A percentile compares a stretch with the other conserved stretches of the same genome.
These are phyloP conservation scores for Glycine soja DNA, from an alignment of 306 rosid genomes.

Conservation along the genomic window DNA sequence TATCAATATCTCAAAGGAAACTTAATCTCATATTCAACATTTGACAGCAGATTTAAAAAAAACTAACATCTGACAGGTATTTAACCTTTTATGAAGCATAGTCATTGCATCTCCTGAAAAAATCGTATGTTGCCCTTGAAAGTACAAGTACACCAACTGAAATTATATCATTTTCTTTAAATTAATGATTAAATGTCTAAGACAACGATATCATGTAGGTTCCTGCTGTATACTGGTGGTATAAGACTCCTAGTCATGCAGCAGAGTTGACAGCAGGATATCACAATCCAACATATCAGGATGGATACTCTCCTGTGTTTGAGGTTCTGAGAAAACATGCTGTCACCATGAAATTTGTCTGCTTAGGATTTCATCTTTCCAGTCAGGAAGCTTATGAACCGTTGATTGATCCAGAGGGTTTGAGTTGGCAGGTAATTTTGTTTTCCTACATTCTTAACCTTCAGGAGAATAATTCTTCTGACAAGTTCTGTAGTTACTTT, in stretches of 20 bases:
- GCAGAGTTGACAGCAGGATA: slow-evolving; percentile 97
- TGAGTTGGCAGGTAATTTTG: slow-evolving; percentile 88
- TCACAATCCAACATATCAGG: slow-evolving; percentile 89
- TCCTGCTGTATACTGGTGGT: slow-evolving; percentile 97
- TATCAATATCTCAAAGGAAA: too few species aligned
- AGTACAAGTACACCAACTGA: slow-evolving; percentile 27
- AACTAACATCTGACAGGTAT: too few species aligned
- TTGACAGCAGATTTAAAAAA: too few species aligned
- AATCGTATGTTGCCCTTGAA: neutral
- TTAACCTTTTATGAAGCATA: slow-evolving; percentile 8
- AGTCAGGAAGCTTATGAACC: slow-evolving; percentile 74
- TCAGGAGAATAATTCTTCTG: slow-evolving; percentile 23
- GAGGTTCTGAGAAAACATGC: slow-evolving; percentile 80
- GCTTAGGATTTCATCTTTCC: slow-evolving; percentile 74
- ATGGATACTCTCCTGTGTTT: slow-evolving; percentile 90
- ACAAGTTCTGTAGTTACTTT: slow-evolving; percentile 32
- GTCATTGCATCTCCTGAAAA: slow-evolving; percentile 29
- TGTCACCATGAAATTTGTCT: slow-evolving; percentile 80
- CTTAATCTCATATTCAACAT: too few species aligned
- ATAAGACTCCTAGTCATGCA: slow-evolving; percentile 89
- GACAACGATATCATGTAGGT: slow-evolving; percentile 63
- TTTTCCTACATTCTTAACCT: slow-evolving; percentile 36
- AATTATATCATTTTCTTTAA: slow-evolving; percentile 29
- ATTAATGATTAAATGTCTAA: slow-evolving; percentile 25
- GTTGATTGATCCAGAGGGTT: slow-evolving; percentile 85